Conservation (phyloP, 2,329 filamentous ascomycete genomes). For the Aspergillus floridensis region DNA sequence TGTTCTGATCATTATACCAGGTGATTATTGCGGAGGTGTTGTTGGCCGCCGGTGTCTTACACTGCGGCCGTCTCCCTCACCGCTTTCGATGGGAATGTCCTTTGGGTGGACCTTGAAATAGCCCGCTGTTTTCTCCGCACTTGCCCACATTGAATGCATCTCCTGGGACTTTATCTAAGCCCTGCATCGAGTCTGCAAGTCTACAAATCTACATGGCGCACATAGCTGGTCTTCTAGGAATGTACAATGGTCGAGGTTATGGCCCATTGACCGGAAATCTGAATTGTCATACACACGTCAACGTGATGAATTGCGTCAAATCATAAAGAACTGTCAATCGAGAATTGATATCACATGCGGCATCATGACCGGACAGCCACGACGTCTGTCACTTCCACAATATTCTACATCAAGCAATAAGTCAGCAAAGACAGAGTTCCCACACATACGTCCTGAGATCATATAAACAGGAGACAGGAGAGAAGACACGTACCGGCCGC, state of each 20-base stretch:
- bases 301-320: too few relatives aligned
- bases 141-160: neutral
- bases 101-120: neutral
- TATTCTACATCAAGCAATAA: constrained; percentile 10
- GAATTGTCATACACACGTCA: too few relatives aligned
- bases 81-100: neutral
- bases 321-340: too few relatives aligned
- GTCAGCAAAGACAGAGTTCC: neutral
- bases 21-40: constrained; percentile 6
- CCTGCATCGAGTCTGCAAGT: too few relatives aligned
- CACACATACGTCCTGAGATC: neutral
- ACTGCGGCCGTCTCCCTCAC: neutral
- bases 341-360: neutral
- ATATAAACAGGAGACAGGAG: neutral
- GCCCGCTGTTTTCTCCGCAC: neutral
- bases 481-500: constrained; percentile 13
- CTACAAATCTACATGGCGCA: too few relatives aligned
- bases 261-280: too few relatives aligned
- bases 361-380: neutral
- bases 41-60: neutral
- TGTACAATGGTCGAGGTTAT: too few relatives aligned
- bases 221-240: too few relatives aligned
- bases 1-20: neutral
- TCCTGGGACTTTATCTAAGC: too few relatives aligned
- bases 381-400: constrained; percentile 22